Conservation (phyloP, 805 yeast genomes). For the Teunomyces tritomae region DNA sequence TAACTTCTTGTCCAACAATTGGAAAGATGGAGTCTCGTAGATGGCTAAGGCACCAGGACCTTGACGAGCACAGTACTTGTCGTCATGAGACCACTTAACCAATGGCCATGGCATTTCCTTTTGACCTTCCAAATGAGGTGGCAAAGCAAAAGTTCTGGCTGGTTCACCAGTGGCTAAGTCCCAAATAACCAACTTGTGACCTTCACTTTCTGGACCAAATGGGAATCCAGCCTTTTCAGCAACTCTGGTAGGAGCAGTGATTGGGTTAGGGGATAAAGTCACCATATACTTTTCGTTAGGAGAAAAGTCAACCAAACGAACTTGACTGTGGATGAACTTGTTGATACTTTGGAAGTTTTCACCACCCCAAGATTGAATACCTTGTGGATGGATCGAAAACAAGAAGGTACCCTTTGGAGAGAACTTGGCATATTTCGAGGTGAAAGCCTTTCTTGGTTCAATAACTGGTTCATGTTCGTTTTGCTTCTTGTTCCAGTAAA, state of each 20-base stretch:
- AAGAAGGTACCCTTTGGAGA: conserved; percentile 92
- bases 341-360: conserved; percentile 66
- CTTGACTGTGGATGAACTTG: conserved; percentile 85
- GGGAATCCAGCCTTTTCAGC: conserved; percentile 71
- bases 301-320: conserved; percentile 84
- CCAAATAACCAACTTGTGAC: conserved; percentile 94
- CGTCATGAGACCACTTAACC: conserved; percentile 93
- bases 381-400: conserved; percentile 87
- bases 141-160: conserved; percentile 86
- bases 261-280: conserved; percentile 85
- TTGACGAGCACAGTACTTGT: conserved; percentile 89
- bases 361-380: conserved; percentile 97
- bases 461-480: conserved; percentile 72
- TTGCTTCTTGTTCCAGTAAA: conserved; percentile 80
- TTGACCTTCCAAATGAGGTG: conserved; percentile 65
- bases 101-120: conserved; percentile 90
- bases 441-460: conserved; percentile 81
- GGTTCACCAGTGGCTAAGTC: conserved; percentile 80
- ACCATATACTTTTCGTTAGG: conserved; percentile 89
- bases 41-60: conserved; percentile 91
- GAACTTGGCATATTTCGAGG: conserved; percentile 82
- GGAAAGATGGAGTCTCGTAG: conserved; percentile 78
- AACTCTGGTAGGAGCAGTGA: conserved; percentile 58
- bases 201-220: conserved; percentile 82
- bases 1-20: conserved; percentile 80